These are phyloP conservation scores for Xylariales sp. DNA, from an alignment of 2,329 filamentous ascomycete genomes.

Conservation along the genomic window DNA sequence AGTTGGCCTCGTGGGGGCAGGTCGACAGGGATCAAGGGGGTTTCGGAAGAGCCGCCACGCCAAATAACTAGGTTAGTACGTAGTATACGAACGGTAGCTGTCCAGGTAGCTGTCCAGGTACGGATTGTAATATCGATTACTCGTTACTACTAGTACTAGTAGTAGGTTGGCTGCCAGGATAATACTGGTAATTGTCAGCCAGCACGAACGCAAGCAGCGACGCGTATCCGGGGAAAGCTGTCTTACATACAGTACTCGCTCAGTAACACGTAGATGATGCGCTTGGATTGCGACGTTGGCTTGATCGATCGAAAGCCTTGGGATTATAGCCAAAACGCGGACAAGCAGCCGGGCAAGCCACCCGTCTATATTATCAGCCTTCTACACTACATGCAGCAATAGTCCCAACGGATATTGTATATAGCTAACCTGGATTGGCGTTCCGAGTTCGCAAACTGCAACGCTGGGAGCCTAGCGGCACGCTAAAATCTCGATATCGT, in stretches of 20 bases:
- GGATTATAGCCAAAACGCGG: background rate
- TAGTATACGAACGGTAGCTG: constrained; percentile 13
- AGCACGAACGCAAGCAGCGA: constrained; percentile 2
- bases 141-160: background rate
- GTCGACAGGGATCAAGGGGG: constrained; percentile 13
- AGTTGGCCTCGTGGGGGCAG: constrained; percentile 1
- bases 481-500: constrained; percentile 14
- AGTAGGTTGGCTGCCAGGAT: background rate
- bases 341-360: constrained; percentile 16
- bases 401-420: constrained; percentile 13
- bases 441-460: constrained; percentile 3
- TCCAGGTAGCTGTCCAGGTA: constrained; percentile 6
- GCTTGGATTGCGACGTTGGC: background rate
- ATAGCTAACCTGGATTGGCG: background rate
- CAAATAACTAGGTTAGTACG: background rate
- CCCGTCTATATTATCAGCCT: constrained; percentile 12
- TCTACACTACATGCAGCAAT: constrained; percentile 4
- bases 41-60: constrained; percentile 29
- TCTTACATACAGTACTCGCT: background rate
- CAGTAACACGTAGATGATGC: too few species aligned
- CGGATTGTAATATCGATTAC: background rate
- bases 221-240: constrained; percentile 10
- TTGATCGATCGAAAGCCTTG: background rate
- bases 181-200: constrained; percentile 4
- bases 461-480: constrained; percentile 7